Percentiles rank a stretch among this genome's conserved stretches.
These are phyloP conservation scores for Vigna reflexopilosa DNA, from an alignment of 306 rosid species.

Conservation along the genomic window DNA sequence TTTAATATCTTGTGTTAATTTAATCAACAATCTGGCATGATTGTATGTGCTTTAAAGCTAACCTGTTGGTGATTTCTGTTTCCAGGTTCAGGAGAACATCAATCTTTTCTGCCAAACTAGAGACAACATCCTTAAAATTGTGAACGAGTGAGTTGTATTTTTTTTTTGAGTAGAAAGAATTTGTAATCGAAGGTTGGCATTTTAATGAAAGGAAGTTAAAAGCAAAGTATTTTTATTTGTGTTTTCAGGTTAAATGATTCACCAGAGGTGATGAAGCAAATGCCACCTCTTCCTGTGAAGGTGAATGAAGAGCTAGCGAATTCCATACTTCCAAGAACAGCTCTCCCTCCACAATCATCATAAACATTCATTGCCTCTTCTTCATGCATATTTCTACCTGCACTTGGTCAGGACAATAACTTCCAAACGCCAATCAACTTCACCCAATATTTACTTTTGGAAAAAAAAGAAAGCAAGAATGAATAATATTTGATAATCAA, in stretches of 20 bases:
- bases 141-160: constrained; percentile 76
- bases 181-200: neutral
- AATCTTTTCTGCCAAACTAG: constrained; percentile 88
- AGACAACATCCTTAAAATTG: constrained; percentile 77
- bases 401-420: constrained; percentile 32
- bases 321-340: constrained; percentile 72
- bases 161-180: constrained; percentile 10
- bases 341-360: constrained; percentile 69
- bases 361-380: constrained; percentile 20
- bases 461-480: constrained; percentile 31
- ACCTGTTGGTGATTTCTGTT: constrained; percentile 41
- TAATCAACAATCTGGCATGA: constrained; percentile 28
- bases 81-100: constrained; percentile 83
- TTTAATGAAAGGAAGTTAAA: constrained; percentile 18
- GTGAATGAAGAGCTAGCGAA: constrained; percentile 85
- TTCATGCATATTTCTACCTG: constrained; percentile 28
- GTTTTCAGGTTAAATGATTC: constrained; percentile 65
- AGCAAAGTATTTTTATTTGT: neutral
- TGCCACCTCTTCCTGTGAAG: constrained; percentile 94
- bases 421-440: constrained; percentile 49
- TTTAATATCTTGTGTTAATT: constrained; percentile 17
- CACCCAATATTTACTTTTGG: constrained; percentile 47
- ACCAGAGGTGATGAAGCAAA: constrained; percentile 95
- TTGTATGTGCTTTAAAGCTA: constrained; percentile 19
- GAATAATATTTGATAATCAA: constrained; percentile 49